Conservation (phyloP, 192 early-diverging fungal species). For the Coemansia asiatica region DNA sequence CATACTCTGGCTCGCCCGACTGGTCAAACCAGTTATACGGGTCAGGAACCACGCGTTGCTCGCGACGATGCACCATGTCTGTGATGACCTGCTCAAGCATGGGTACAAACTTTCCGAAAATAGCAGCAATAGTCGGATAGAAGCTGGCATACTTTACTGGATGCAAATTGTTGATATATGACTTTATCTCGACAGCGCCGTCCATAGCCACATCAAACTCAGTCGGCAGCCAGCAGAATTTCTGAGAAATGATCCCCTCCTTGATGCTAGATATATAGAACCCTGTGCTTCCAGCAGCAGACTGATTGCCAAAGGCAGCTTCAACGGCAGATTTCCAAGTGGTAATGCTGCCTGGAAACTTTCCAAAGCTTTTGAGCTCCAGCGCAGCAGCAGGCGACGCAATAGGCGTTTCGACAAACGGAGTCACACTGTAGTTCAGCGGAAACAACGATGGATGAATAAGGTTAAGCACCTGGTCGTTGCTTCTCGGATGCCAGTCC, state of each 20-base stretch:
- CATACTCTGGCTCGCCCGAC: slow-evolving; percentile 9
- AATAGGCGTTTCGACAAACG: slow-evolving; percentile 25
- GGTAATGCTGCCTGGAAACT: slow-evolving; percentile 11
- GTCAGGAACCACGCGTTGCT: slow-evolving; percentile 11
- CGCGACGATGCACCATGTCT: slow-evolving; percentile 18
- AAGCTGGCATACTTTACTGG: slow-evolving; percentile 52
- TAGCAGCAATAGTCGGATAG: slow-evolving; percentile 56
- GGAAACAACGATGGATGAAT: slow-evolving; percentile 59
- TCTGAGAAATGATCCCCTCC: slow-evolving; percentile 12
- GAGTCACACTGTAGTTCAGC: slow-evolving; percentile 35
- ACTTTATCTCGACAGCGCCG: slow-evolving; percentile 52
- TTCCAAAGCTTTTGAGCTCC: slow-evolving; percentile 31
- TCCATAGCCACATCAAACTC: slow-evolving; percentile 59
- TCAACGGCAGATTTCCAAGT: slow-evolving; percentile 14
- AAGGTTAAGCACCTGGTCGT: slow-evolving; percentile 57
- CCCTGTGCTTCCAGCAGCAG: not conserved
- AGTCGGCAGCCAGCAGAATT: slow-evolving; percentile 63
- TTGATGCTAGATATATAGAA: too few species aligned
- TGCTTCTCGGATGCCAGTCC: slow-evolving; percentile 54
- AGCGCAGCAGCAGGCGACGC: slow-evolving; percentile 25
- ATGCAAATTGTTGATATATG: slow-evolving; percentile 79
- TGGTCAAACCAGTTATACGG: slow-evolving; percentile 25
- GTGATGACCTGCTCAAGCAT: slow-evolving; percentile 63
- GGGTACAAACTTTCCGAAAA: slow-evolving; percentile 62
- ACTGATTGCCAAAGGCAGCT: not conserved